phyloP scores from a whole-genome alignment of 306 rosid species.

The Trichosanthes truncata region DNA sequence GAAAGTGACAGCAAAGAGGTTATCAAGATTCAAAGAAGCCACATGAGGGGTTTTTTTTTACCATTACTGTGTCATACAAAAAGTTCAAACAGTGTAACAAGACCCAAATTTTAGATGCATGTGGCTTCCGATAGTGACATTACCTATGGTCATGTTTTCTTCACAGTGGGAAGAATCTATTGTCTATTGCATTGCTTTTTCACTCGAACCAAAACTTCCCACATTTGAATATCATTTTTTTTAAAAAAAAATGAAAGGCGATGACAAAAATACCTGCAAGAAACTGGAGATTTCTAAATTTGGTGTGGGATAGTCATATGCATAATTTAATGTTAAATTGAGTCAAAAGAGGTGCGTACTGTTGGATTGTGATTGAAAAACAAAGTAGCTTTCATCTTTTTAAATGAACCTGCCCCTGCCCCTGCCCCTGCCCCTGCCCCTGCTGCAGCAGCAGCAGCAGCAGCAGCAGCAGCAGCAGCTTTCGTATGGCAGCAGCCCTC shows the following conservation, averaged over 20 bases:
- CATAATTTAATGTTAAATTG: background rate
- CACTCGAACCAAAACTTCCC: background rate
- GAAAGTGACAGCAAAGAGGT: background rate
- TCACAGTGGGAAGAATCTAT: background rate
- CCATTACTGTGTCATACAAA: background rate
- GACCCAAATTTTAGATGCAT: slow-evolving; percentile 5
- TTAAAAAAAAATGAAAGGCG: background rate
- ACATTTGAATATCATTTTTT: background rate
- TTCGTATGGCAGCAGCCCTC: slow-evolving; percentile 5
- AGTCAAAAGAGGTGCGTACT: background rate
- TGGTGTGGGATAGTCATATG: background rate
- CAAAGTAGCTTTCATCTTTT: background rate
- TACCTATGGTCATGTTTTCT: background rate
- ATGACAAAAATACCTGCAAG: background rate
- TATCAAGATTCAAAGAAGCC: background rate
- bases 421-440: too few species aligned
- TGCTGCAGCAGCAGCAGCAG: background rate
- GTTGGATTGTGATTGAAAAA: background rate
- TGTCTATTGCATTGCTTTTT: background rate
- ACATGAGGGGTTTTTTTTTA: background rate
- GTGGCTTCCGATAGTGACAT: background rate
- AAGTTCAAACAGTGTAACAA: background rate
- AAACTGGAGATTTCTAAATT: background rate
- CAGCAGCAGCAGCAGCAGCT: background rate
- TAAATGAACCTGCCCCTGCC: background rate